Conservation (phyloP, 2,329 filamentous ascomycete genomes). For the Saccharata proteae region DNA sequence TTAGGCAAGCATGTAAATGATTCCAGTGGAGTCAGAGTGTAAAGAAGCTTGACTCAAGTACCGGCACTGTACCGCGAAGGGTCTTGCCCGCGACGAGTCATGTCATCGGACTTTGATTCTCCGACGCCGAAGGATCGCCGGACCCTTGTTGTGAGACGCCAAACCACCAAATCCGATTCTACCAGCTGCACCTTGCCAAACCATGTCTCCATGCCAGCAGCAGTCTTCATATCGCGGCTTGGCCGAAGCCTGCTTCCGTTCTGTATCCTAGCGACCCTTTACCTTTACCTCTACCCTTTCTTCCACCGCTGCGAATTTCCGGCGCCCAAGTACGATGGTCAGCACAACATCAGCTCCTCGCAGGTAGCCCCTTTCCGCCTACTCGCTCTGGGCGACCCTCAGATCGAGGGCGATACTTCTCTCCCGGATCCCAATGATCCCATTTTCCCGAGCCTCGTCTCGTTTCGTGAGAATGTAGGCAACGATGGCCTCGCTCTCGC, state of each 20-base stretch:
- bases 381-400: conserved; percentile 79
- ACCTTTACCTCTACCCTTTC: conserved; percentile 79
- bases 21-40: too few species aligned
- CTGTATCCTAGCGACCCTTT: conserved; percentile 57
- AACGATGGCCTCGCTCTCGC: neutral
- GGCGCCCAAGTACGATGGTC: neutral
- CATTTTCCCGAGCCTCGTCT: conserved; percentile 27
- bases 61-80: too few species aligned
- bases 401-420: conserved; percentile 84
- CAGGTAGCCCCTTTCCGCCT: conserved; percentile 67
- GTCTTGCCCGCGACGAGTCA: too few species aligned
- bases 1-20: too few species aligned
- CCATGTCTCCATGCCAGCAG: conserved; percentile 39
- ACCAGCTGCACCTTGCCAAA: neutral
- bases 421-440: conserved; percentile 46
- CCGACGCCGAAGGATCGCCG: neutral
- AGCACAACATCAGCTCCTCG: conserved; percentile 14
- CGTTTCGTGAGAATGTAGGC: conserved; percentile 19
- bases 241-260: conserved; percentile 48
- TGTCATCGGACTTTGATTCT: too few species aligned
- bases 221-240: conserved; percentile 31
- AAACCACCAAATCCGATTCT: neutral
- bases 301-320: conserved; percentile 76
- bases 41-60: too few species aligned
- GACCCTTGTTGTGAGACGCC: neutral